A percentile compares a stretch with the other conserved stretches of the same genome.
These are phyloP conservation scores for Hippophae rhamnoides DNA, from an alignment of 306 rosid genomes.

Conservation along the genomic window DNA sequence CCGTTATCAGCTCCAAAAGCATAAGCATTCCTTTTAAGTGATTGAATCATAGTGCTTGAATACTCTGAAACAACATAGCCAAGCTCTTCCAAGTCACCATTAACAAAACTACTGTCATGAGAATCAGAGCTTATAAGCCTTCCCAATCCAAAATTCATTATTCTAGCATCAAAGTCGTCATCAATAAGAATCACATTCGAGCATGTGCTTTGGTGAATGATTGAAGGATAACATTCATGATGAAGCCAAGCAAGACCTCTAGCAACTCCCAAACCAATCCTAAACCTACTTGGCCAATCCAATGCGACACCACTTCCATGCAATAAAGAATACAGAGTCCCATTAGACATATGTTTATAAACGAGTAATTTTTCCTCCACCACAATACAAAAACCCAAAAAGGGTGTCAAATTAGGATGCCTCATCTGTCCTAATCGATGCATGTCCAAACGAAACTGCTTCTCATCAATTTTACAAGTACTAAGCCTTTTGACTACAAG, in stretches of 20 bases:
- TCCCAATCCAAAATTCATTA: conserved; percentile 89
- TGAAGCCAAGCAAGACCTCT: conserved; percentile 95
- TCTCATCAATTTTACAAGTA: conserved; percentile 71
- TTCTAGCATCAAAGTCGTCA: conserved; percentile 83
- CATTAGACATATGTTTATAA: conserved; percentile 81
- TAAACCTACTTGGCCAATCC: conserved; percentile 82
- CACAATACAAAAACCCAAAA: conserved; percentile 73
- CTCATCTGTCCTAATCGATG: conserved; percentile 61
- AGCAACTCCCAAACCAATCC: conserved; percentile 81
- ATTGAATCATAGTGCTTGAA: conserved; percentile 68
- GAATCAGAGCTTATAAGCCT: conserved; percentile 62
- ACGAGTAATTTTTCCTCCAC: conserved; percentile 86
- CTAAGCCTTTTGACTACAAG: conserved; percentile 73
- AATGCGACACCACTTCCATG: conserved; percentile 36
- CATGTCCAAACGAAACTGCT: conserved; percentile 79
- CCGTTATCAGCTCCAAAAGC: conserved; percentile 66
- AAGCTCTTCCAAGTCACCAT: conserved; percentile 86
- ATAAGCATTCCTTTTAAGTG: conserved; percentile 77
- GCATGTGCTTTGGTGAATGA: conserved; percentile 75
- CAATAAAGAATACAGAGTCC: conserved; percentile 67
- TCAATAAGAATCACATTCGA: conserved; percentile 78
- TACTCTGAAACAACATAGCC: conserved; percentile 93
- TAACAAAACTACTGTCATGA: conserved; percentile 54
- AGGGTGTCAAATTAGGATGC: conserved; percentile 87
- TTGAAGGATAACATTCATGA: conserved; percentile 85